phyloP scores from a whole-genome alignment of 2,329 filamentous ascomycete species.

The Aspergillus pseudotamarii region DNA sequence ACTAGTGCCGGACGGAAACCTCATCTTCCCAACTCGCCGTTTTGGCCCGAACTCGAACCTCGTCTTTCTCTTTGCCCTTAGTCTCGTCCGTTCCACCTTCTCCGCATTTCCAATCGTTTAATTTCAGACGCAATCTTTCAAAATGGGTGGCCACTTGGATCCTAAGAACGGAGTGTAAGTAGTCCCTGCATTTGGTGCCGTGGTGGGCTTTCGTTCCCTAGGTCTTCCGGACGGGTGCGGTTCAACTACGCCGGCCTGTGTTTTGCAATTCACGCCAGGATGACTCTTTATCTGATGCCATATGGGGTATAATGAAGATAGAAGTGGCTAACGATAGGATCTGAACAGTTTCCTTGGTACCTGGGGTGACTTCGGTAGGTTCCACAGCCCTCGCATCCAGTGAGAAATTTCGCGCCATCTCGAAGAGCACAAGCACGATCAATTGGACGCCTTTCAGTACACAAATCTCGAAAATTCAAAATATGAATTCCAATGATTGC shows the following conservation, averaged over 20 bases:
- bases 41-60: constrained; percentile 30
- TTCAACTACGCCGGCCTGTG: not conserved
- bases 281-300: not conserved
- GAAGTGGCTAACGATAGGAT: constrained; percentile 28
- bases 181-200: not conserved
- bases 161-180: constrained; percentile 51
- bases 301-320: not conserved
- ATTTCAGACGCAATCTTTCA: constrained; percentile 23
- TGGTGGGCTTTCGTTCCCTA: constrained; percentile 5
- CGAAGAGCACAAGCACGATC: constrained; percentile 4
- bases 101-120: constrained; percentile 16
- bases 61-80: constrained; percentile 22
- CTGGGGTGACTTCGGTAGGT: constrained; percentile 77
- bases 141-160: constrained; percentile 43
- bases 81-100: constrained; percentile 18
- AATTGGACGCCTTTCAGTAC: not conserved
- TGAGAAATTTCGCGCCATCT: not conserved
- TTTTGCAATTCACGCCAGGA: not conserved
- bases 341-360: constrained; percentile 67
- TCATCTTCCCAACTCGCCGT: constrained; percentile 32
- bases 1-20: constrained; percentile 34
- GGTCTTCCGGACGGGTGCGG: constrained; percentile 9
- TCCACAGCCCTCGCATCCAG: constrained; percentile 17
- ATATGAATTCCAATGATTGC: not conserved
- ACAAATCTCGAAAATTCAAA: not conserved